Evolutionary conservation across 1,284 basidiomycete genomes (phyloP), one percentile per base, ranked within the genome.

Genomic region (Sporisorium iseilematis-ciliati): DNA sequence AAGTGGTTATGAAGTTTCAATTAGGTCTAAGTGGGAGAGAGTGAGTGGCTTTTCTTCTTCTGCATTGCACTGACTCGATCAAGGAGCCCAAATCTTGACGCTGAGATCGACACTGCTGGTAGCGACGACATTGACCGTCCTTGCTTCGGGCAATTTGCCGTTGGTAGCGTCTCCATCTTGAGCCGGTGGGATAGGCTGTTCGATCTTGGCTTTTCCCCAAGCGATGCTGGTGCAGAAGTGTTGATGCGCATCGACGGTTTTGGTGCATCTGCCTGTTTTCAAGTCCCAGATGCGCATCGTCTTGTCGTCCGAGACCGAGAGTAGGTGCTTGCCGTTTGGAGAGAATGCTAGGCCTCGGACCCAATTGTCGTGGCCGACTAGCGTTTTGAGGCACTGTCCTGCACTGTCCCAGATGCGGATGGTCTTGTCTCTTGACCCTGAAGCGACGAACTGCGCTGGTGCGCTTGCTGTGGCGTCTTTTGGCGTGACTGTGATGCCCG

Each of bases 301-400:
- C 86, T 94, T 93, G 88, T 96, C 94, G 85, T 96, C 94, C 6
- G 92, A 92, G 2, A 92, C 93, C 2, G 93, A 94, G 16, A 96
- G 88, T 5, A 96, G 89, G 82, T 90, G 91, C 85, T 94, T 94
- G 42, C 94, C 94, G 60, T 79, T 81, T 3, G 82, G 82, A 33
- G 80, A 75, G 29, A 82, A 83, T 0, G 69, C 75, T 8, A 84
- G 52, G 0, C 74, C 81, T 12, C 83, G 57, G 1, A 83, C 63
- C 83, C 83, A 84, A 35, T 83, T 83, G 52, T 84, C 83, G 62
- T 83, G 82, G 0, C 81, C 82, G 35, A 72, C 61, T 21, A 93
- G 86, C 8, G 88, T 90, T 72, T 89, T 88, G n/a, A 93, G 83
- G 74, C 90, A 90, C 81, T 91, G 92, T 12, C 94, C 93, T 61